Base-by-base conservation (phyloP, 805 yeast species). In the Myxozyma sirexii region DNA sequence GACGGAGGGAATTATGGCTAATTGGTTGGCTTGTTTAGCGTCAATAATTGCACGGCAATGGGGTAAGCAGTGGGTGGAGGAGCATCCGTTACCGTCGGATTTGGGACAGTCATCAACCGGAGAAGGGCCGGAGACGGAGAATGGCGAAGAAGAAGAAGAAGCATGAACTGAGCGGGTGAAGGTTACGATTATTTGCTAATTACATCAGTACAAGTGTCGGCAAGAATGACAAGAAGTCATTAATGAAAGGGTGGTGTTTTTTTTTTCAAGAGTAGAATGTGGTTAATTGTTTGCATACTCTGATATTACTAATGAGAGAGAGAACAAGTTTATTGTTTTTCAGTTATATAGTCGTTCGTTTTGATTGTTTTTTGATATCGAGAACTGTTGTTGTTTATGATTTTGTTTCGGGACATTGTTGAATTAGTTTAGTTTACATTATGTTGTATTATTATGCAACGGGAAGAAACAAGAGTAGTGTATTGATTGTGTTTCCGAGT, bases 1-100 rank as follows among this genome's bases (percentile, higher is more conserved):
- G 27, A 33, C 6, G 13, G 27, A 26, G 10, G 46, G 21, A 39
- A n/a, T n/a, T n/a, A n/a, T n/a, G 10, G 27, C 6, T 27, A 24
- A 19, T 4, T 24, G n/a, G 27, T 1, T 3, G 10, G 10, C 33
- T 8, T 27, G n/a, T 27, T 3, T 29, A 55, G 80, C 77, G 1
- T 71, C 78, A 10, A 57, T 73, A 19, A 57, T 70, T 17, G 70
- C 76, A 42, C 69, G 75, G 17, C 63, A 65, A 13, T 76, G 76
- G 76, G 74, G 73, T 53, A 69, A 69, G 63, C 60, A 62, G 35
- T 48, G 59, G 19, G 54, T 58, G 10, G 59, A 58, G 29, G 45
- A 31, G 24, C 27, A 45, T 42, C 61, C 60, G 5, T 31, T 56
- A 31, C 60, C 63, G 6, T 21, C 41, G 12, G 58, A 56, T 29